Conservation (phyloP, 2,329 filamentous ascomycete genomes). For the Escovopsis sp. region DNA sequence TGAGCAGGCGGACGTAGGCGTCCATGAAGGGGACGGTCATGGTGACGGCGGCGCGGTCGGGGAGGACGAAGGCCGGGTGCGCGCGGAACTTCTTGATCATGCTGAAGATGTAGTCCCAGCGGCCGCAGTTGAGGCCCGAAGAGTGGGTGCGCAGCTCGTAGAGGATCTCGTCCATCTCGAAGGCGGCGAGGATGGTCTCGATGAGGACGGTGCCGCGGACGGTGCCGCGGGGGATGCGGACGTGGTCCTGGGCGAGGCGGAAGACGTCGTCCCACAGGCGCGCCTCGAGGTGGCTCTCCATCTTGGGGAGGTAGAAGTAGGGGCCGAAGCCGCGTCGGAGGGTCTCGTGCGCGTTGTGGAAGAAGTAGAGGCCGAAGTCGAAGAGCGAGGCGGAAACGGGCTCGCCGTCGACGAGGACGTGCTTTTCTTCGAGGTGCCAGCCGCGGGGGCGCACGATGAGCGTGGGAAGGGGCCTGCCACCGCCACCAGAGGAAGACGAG, state of each 20-base stretch:
- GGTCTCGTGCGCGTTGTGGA: constrained; percentile 88
- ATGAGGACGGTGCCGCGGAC: constrained; percentile 93
- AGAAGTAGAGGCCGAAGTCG: constrained; percentile 98
- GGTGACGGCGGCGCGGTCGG: constrained; percentile 78
- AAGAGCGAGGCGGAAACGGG: constrained; percentile 85
- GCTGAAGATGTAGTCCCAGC: constrained; percentile 99
- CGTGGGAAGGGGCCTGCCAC: constrained; percentile 66
- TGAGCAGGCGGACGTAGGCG: constrained; percentile 85
- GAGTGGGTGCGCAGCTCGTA: constrained; percentile 96
- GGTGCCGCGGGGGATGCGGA: constrained; percentile 77
- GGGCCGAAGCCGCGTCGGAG: constrained; percentile 73
- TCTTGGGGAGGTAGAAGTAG: constrained; percentile 97
- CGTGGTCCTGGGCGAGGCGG: constrained; percentile 87
- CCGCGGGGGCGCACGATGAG: constrained; percentile 89
- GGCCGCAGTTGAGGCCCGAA: constrained; percentile 91
- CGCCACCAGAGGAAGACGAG: too few species aligned
- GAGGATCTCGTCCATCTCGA: constrained; percentile 99
- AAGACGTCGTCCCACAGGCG: constrained; percentile 97
- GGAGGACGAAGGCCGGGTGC: constrained; percentile 82
- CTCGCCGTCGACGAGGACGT: constrained; percentile 89
- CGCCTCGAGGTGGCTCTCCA: constrained; percentile 95
- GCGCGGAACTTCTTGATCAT: constrained; percentile 99
- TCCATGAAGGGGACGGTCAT: constrained; percentile 99
- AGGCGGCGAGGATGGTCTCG: constrained; percentile 93
- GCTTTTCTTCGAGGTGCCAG: constrained; percentile 98